These are phyloP conservation scores for Mycena leptocephala DNA, from an alignment of 768 basidiomycete genomes.

Conservation along the genomic window DNA sequence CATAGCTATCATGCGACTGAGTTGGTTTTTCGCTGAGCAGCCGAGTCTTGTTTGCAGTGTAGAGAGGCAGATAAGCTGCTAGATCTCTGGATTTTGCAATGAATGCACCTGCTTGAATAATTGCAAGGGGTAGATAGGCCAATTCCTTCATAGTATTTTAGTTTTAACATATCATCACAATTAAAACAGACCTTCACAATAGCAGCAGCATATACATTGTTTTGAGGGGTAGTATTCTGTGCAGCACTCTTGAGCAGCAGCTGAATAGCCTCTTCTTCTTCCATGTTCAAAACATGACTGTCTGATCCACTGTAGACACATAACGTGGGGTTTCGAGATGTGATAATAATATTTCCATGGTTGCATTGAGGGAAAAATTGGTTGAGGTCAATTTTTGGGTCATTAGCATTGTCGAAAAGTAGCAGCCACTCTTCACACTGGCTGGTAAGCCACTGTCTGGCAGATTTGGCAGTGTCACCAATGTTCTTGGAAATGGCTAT, in stretches of 20 bases:
- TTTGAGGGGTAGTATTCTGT: neutral
- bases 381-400: neutral
- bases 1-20: neutral
- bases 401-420: neutral
- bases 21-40: conserved; percentile 2
- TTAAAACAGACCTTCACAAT: neutral
- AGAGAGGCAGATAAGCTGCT: neutral
- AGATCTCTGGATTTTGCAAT: neutral
- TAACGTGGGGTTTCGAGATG: conserved; percentile 13
- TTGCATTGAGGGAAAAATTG: neutral
- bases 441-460: neutral
- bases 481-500: neutral
- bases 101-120: conserved; percentile 4
- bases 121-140: neutral
- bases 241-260: conserved; percentile 7
- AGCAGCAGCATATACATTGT: neutral
- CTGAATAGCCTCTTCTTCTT: neutral
- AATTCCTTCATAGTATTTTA: neutral
- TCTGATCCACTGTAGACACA: neutral
- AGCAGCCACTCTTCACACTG: neutral
- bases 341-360: conserved; percentile 27
- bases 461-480: neutral
- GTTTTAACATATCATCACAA: neutral
- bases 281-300: neutral
- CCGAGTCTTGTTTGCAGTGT: neutral